Conservation (phyloP, 1,139 yeast species). For the Pichia sp. region DNA sequence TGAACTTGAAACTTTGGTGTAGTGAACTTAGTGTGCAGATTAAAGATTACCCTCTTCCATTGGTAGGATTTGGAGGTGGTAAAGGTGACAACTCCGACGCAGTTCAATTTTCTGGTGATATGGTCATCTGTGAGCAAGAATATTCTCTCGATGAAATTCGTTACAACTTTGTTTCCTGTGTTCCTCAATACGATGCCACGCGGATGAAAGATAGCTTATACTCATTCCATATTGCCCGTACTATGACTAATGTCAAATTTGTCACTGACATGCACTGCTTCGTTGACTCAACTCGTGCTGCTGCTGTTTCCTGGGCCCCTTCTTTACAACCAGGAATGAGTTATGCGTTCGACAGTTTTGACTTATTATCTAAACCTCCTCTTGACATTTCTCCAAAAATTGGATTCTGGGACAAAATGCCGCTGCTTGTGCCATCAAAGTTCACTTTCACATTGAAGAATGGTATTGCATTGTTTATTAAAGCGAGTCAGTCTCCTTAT, state of each 20-base stretch:
- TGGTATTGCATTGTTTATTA: slow-evolving; percentile 52
- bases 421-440: slow-evolving; percentile 47
- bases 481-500: slow-evolving; percentile 48
- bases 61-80: slow-evolving; percentile 31
- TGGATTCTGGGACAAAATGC: slow-evolving; percentile 59
- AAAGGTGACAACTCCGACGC: slow-evolving; percentile 19
- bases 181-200: slow-evolving; percentile 29
- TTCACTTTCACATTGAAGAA: slow-evolving; percentile 34
- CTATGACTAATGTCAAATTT: slow-evolving; percentile 49
- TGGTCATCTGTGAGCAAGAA: slow-evolving; percentile 47
- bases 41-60: slow-evolving; percentile 62
- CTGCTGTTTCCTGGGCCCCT: slow-evolving; percentile 55
- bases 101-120: slow-evolving; percentile 40
- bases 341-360: slow-evolving; percentile 52
- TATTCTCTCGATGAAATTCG: slow-evolving; percentile 42
- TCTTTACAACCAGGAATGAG: slow-evolving; percentile 53
- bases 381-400: slow-evolving; percentile 50
- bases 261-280: slow-evolving; percentile 42
- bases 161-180: slow-evolving; percentile 40
- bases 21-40: slow-evolving; percentile 26
- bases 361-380: slow-evolving; percentile 57
- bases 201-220: slow-evolving; percentile 34
- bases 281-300: slow-evolving; percentile 40
- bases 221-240: slow-evolving; percentile 43
- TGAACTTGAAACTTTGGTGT: slow-evolving; percentile 47